phyloP scores from a whole-genome alignment of 1,284 basidiomycete species.

The Taiwanofungus camphoratus region DNA sequence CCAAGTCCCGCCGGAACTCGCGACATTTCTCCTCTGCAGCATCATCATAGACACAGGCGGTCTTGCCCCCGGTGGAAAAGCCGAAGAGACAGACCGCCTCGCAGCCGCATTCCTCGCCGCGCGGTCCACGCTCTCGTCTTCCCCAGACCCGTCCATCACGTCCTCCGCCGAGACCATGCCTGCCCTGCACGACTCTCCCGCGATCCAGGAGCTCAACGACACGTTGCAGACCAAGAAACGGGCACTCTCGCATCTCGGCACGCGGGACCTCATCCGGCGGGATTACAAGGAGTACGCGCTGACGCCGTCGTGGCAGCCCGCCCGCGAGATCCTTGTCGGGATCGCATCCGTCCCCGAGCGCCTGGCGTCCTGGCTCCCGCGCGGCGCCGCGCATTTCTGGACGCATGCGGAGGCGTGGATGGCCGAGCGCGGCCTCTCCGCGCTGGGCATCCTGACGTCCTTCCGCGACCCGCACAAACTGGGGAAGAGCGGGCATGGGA shows the following conservation, averaged over 20 bases:
- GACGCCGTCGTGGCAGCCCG: slow-evolving; percentile 35
- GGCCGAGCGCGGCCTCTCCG: slow-evolving; percentile 52
- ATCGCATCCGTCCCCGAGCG: slow-evolving; percentile 76
- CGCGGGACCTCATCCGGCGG: slow-evolving; percentile 75
- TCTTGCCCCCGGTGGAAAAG: slow-evolving; percentile 75
- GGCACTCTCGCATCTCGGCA: slow-evolving; percentile 63
- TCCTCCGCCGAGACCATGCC: slow-evolving; percentile 1
- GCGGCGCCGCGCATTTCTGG: slow-evolving; percentile 37
- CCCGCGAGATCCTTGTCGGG: slow-evolving; percentile 46
- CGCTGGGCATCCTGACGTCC: slow-evolving; percentile 76
- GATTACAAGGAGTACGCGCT: slow-evolving; percentile 89
- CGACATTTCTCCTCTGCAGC: slow-evolving; percentile 73
- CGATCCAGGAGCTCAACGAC: slow-evolving; percentile 43
- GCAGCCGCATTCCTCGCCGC: slow-evolving; percentile 32
- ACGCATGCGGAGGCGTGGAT: slow-evolving; percentile 56
- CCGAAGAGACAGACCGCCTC: slow-evolving; percentile 43
- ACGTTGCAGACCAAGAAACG: slow-evolving; percentile 59
- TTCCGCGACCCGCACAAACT: slow-evolving; percentile 40
- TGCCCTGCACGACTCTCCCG: slow-evolving; percentile 28
- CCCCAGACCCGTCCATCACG: not conserved
- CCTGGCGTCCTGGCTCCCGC: slow-evolving; percentile 47
- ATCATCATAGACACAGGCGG: slow-evolving; percentile 83
- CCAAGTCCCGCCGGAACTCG: slow-evolving; percentile 52
- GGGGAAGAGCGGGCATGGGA: slow-evolving; percentile 47
- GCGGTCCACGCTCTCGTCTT: slow-evolving; percentile 4